Evolutionary conservation across 805 yeast species (phyloP).

Genomic region (Candida palmyrensis): DNA sequence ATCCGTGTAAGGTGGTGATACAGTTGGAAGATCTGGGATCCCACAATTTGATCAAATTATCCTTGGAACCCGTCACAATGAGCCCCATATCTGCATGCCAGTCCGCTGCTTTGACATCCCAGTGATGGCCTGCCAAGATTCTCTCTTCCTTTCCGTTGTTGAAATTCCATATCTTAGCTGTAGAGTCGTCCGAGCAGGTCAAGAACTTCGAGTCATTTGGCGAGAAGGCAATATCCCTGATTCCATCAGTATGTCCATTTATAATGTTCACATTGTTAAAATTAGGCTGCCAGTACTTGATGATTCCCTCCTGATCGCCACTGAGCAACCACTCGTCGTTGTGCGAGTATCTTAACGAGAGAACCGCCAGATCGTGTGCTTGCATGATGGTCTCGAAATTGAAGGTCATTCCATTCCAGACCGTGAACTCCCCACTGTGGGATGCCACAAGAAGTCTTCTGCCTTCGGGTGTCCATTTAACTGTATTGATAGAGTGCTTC

Average conservation of each 20-base stretch:
- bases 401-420: constrained; percentile 95
- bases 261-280: constrained; percentile 89
- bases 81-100: constrained; percentile 93
- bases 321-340: constrained; percentile 92
- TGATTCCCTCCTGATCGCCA: constrained; percentile 87
- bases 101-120: constrained; percentile 97
- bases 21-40: constrained; percentile 83
- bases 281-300: constrained; percentile 97
- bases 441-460: constrained; percentile 84
- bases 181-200: constrained; percentile 91
- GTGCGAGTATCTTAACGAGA: constrained; percentile 76
- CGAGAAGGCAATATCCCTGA: constrained; percentile 82
- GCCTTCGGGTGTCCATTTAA: constrained; percentile 97
- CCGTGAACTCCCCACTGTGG: constrained; percentile 90
- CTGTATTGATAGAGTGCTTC: constrained; percentile 82
- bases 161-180: constrained; percentile 91
- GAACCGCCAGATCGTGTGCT: constrained; percentile 91
- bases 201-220: constrained; percentile 89
- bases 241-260: constrained; percentile 69
- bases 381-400: constrained; percentile 97
- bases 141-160: constrained; percentile 82
- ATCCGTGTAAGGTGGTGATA: constrained; percentile 79
- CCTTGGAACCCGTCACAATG: constrained; percentile 91
- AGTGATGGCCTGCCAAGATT: constrained; percentile 83
- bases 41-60: constrained; percentile 90